These are phyloP conservation scores for Murraya koenigii DNA, from an alignment of 345 rosid species.

Conservation along the genomic window DNA sequence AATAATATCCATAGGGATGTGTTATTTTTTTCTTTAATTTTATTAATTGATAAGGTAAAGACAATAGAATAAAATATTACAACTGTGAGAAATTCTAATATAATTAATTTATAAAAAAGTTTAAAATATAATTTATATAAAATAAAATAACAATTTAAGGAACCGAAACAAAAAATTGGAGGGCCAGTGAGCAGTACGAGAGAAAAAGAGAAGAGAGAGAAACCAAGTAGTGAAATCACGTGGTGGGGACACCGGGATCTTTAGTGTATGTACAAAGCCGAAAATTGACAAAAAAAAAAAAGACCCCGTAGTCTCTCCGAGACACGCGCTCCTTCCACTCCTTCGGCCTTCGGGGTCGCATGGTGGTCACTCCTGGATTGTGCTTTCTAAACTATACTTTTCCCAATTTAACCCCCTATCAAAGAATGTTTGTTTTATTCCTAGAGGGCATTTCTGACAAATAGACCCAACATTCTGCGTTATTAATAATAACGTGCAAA, in stretches of 20 bases:
- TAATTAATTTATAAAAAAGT: too few species aligned
- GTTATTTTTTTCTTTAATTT: too few species aligned
- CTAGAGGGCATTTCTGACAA: not conserved
- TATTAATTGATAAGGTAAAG: too few species aligned
- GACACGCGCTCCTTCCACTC: conserved; percentile 18
- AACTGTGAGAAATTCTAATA: too few species aligned
- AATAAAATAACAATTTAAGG: too few species aligned
- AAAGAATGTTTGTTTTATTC: conserved; percentile 3
- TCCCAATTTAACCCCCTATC: conserved; percentile 9
- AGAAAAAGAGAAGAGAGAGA: not conserved
- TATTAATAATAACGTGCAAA: not conserved
- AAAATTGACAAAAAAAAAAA: not conserved
- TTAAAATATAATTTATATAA: too few species aligned
- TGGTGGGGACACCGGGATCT: conserved; percentile 10
- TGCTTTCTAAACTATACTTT: not conserved
- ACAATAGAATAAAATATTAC: too few species aligned
- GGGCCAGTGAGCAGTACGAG: not conserved
- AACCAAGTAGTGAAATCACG: not conserved
- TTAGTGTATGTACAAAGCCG: not conserved
- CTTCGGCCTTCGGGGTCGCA: conserved; percentile 9
- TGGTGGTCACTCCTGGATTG: not conserved
- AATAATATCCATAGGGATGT: too few species aligned
- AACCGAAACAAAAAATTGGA: too few species aligned
- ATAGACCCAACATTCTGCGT: not conserved
- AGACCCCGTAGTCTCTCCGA: conserved; percentile 32